These are phyloP conservation scores for Pseudonitzschia delicatissima DNA, from an alignment of 108 stramenopile genomes.

Conservation along the genomic window DNA sequence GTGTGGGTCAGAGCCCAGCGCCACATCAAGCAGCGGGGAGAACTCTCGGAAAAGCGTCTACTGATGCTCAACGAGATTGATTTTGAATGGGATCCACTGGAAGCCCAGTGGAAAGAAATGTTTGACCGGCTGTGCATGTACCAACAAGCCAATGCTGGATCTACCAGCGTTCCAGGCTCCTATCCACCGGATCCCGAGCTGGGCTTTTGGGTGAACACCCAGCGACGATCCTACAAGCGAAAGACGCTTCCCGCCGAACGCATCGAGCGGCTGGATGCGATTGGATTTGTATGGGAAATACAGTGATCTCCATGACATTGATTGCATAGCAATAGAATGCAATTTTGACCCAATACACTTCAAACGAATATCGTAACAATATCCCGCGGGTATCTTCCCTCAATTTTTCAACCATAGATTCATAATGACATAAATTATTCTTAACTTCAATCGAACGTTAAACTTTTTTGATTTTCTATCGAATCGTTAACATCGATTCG, in stretches of 20 bases:
- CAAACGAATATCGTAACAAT: too few relatives aligned
- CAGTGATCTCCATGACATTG: too few relatives aligned
- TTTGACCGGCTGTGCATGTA: background rate
- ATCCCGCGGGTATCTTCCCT: too few relatives aligned
- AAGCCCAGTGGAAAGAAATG: conserved; percentile 6
- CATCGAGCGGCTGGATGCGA: background rate
- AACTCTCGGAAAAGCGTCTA: conserved; percentile 5
- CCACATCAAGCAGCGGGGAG: background rate
- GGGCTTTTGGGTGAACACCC: background rate
- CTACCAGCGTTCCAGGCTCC: background rate
- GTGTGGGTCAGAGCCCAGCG: background rate
- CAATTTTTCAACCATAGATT: too few relatives aligned
- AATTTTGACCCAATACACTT: too few relatives aligned
- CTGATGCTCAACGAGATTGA: background rate
- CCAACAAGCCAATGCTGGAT: background rate
- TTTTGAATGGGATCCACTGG: conserved; percentile 15
- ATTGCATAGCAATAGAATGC: too few relatives aligned
- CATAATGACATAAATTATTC: too few relatives aligned
- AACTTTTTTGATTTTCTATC: too few relatives aligned
- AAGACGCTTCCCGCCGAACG: conserved; percentile 4
- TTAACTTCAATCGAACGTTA: too few relatives aligned
- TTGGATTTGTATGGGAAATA: conserved; percentile 16
- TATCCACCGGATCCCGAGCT: conserved; percentile 11
- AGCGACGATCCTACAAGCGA: conserved; percentile 2
- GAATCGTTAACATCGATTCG: too few relatives aligned